phyloP scores from a whole-genome alignment of 441 rosid genomes.

The Populus hybrid region DNA sequence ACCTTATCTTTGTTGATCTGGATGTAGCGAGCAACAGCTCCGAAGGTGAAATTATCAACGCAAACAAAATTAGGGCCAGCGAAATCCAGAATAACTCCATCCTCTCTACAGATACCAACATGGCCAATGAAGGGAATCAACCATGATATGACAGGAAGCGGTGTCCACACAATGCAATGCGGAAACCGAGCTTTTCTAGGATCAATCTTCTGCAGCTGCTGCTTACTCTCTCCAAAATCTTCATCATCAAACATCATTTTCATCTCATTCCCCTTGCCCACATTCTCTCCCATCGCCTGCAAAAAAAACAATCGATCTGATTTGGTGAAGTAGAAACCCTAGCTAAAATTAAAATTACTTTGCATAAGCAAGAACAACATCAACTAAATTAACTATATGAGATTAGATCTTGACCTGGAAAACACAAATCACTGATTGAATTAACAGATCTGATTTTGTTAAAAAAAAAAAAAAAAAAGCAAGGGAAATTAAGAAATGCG shows the following conservation, averaged over 20 bases:
- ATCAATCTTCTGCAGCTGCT: slow-evolving; percentile 56
- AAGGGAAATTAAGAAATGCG: no score
- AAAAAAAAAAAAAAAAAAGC: not conserved
- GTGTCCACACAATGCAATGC: slow-evolving; percentile 84
- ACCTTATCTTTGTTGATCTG: slow-evolving; percentile 79
- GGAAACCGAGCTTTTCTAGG: slow-evolving; percentile 66
- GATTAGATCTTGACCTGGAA: no score
- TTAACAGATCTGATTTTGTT: not conserved
- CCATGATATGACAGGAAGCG: slow-evolving; percentile 93
- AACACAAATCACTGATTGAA: no score
- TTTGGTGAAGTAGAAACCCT: not conserved
- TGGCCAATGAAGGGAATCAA: slow-evolving; percentile 94
- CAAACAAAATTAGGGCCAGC: slow-evolving; percentile 71
- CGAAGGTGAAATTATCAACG: slow-evolving; percentile 71
- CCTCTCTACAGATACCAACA: slow-evolving; percentile 81
- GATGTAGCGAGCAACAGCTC: slow-evolving; percentile 68
- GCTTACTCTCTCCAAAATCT: slow-evolving; percentile 29
- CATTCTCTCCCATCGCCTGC: slow-evolving; percentile 51
- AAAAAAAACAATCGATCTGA: not conserved
- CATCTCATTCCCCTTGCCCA: slow-evolving; percentile 40
- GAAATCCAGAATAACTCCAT: slow-evolving; percentile 73
- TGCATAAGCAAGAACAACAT: not conserved
- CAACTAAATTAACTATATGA: no score
- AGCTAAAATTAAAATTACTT: not conserved
- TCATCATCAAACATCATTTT: slow-evolving; percentile 36